phyloP scores from a whole-genome alignment of 1,284 basidiomycete genomes.

The Quambalaria eucalypti region DNA sequence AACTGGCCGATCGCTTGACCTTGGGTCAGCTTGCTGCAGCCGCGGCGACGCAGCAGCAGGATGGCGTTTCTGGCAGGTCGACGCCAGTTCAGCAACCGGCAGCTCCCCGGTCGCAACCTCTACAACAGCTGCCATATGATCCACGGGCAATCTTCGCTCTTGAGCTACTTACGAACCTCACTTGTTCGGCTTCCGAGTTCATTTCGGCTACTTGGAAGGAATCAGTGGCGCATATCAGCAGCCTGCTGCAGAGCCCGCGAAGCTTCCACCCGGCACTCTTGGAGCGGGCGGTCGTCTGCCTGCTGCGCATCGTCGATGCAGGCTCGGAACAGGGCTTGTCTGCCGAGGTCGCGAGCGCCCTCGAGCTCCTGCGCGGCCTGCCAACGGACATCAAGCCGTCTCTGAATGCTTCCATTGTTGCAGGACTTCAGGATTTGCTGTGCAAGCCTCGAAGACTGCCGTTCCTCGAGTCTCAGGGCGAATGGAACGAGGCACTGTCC shows the following conservation, averaged over 20 bases:
- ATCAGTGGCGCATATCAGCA: slow-evolving; percentile 80
- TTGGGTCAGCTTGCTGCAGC: slow-evolving; percentile 54
- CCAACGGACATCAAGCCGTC: slow-evolving; percentile 68
- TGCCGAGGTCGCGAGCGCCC: slow-evolving; percentile 74
- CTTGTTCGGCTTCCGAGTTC: slow-evolving; percentile 55
- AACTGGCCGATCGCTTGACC: slow-evolving; percentile 74
- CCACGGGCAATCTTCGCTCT: slow-evolving; percentile 86
- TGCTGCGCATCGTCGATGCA: slow-evolving; percentile 21
- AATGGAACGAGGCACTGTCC: slow-evolving; percentile 88
- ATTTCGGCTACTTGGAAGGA: slow-evolving; percentile 85
- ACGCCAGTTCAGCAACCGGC: slow-evolving; percentile 5
- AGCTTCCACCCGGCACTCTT: slow-evolving; percentile 82
- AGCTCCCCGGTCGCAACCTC: background rate
- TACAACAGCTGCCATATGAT: slow-evolving; percentile 66
- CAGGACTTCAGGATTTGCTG: slow-evolving; percentile 70
- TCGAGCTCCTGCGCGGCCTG: slow-evolving; percentile 76
- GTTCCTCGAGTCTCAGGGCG: slow-evolving; percentile 67
- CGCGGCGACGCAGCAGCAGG: background rate
- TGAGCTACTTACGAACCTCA: slow-evolving; percentile 84
- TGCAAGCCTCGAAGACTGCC: slow-evolving; percentile 57
- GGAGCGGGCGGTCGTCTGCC: slow-evolving; percentile 79
- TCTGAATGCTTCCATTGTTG: slow-evolving; percentile 80
- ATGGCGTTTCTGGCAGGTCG: slow-evolving; percentile 1
- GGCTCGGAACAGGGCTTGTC: slow-evolving; percentile 50
- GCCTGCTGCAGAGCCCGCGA: slow-evolving; percentile 65